phyloP scores from a whole-genome alignment of 768 basidiomycete species.

The Rhizopogon rudus region DNA sequence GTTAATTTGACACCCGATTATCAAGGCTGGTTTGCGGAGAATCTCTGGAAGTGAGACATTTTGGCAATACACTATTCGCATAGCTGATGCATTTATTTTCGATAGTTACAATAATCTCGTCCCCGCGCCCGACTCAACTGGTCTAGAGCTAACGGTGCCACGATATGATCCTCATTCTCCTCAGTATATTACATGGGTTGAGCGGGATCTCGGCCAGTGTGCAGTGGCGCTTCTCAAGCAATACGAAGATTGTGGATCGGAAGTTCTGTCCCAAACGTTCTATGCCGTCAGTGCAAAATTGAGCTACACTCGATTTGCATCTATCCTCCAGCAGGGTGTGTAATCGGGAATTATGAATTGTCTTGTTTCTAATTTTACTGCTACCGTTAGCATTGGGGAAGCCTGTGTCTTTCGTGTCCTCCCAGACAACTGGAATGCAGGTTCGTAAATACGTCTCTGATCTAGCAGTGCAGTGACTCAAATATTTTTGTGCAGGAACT shows the following conservation, averaged over 20 bases:
- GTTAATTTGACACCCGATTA: neutral
- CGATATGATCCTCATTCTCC: constrained; percentile 12
- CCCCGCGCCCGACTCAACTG: constrained; percentile 4
- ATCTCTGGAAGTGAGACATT: constrained; percentile 15
- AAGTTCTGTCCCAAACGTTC: constrained; percentile 18
- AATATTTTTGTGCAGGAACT: constrained; percentile 7
- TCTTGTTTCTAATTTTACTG: neutral
- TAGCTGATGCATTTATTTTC: neutral
- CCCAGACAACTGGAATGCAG: constrained; percentile 13
- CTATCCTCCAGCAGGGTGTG: constrained; percentile 14
- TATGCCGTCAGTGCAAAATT: constrained; percentile 21
- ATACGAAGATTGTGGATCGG: constrained; percentile 14
- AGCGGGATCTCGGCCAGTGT: constrained; percentile 19
- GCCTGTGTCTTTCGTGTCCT: constrained; percentile 18
- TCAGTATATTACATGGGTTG: constrained; percentile 19
- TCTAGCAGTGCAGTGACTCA: neutral
- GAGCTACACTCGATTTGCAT: constrained; percentile 11
- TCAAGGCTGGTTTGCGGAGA: constrained; percentile 22
- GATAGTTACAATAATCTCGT: constrained; percentile 8
- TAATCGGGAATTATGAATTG: neutral
- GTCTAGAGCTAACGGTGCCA: constrained; percentile 16
- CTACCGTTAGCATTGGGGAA: constrained; percentile 17
- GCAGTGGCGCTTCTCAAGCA: constrained; percentile 18
- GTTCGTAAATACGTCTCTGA: constrained; percentile 3
- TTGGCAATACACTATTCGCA: neutral